These are phyloP conservation scores for Colletotrichum tropicicola DNA, from an alignment of 2,329 filamentous ascomycete genomes.

Conservation along the genomic window DNA sequence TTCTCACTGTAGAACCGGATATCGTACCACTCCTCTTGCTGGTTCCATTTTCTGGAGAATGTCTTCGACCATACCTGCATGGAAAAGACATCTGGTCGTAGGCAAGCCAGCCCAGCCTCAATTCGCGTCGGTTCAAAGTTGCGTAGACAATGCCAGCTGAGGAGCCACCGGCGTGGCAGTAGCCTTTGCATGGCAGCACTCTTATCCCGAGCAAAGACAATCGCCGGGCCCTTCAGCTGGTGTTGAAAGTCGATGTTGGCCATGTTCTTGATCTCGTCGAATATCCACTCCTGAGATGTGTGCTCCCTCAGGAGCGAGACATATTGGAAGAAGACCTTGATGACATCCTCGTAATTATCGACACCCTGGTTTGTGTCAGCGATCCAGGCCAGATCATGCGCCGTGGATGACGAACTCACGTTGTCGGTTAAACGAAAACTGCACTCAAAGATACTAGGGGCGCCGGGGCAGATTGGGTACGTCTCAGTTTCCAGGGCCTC, in stretches of 20 bases:
- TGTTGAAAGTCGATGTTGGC: conserved; percentile 96
- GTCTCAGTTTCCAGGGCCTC: conserved; percentile 83
- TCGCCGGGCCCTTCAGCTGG: conserved; percentile 90
- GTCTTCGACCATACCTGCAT: conserved; percentile 85
- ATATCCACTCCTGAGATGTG: conserved; percentile 90
- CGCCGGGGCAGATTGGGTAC: conserved; percentile 79
- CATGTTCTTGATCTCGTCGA: conserved; percentile 89
- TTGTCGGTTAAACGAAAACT: conserved; percentile 85
- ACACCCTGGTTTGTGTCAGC: conserved; percentile 60
- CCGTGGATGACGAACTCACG: conserved; percentile 48
- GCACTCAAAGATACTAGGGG: conserved; percentile 80
- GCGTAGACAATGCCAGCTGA: conserved; percentile 82
- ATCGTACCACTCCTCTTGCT: conserved; percentile 97
- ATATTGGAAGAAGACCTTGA: conserved; percentile 90
- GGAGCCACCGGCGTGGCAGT: conserved; percentile 84
- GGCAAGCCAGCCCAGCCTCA: conserved; percentile 73
- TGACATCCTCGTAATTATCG: conserved; percentile 82
- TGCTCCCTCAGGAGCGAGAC: conserved; percentile 84
- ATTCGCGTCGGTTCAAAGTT: conserved; percentile 85
- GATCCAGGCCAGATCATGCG: neutral
- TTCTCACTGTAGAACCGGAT: conserved; percentile 90
- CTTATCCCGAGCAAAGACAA: conserved; percentile 85
- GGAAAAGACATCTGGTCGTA: conserved; percentile 90
- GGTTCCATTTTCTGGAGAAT: conserved; percentile 83
- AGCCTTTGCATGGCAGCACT: conserved; percentile 94